These are phyloP conservation scores for Inga oerstediana DNA, from an alignment of 306 rosid species.

Conservation along the genomic window DNA sequence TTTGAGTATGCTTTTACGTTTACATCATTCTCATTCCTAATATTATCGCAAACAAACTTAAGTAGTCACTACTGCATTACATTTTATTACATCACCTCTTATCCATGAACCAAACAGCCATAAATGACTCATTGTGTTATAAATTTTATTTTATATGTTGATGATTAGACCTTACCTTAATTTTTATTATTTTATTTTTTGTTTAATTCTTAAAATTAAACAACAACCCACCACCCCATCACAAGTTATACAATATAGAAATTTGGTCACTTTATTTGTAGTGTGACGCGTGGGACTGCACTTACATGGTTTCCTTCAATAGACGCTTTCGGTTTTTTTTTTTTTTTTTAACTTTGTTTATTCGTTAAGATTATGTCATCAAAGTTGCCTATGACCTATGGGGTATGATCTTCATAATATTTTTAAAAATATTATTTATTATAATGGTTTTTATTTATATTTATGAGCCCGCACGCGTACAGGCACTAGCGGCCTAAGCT, in stretches of 20 bases:
- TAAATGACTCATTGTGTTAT: too few species aligned
- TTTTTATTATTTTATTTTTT: neutral
- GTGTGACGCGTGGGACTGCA: slow-evolving; percentile 10
- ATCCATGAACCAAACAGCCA: too few species aligned
- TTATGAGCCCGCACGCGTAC: neutral
- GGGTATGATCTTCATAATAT: too few species aligned
- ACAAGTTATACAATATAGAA: neutral
- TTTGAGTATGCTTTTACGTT: too few species aligned
- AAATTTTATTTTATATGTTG: neutral
- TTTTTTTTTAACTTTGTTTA: neutral
- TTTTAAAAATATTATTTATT: neutral
- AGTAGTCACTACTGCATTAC: too few species aligned
- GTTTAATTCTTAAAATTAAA: neutral
- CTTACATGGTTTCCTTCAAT: neutral
- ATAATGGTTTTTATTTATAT: neutral
- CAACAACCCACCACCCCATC: neutral
- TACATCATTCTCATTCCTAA: too few species aligned
- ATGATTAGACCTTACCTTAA: neutral
- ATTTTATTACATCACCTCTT: too few species aligned
- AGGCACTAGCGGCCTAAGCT: neutral
- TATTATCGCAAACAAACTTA: too few species aligned
- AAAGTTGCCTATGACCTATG: neutral
- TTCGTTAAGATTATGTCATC: neutral
- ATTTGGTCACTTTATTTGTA: neutral
- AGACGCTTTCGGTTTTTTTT: neutral